Percentiles rank a stretch among this genome's conserved stretches.
Conservation (phyloP, 768 basidiomycete genomes). For the Boletus speciosus region DNA sequence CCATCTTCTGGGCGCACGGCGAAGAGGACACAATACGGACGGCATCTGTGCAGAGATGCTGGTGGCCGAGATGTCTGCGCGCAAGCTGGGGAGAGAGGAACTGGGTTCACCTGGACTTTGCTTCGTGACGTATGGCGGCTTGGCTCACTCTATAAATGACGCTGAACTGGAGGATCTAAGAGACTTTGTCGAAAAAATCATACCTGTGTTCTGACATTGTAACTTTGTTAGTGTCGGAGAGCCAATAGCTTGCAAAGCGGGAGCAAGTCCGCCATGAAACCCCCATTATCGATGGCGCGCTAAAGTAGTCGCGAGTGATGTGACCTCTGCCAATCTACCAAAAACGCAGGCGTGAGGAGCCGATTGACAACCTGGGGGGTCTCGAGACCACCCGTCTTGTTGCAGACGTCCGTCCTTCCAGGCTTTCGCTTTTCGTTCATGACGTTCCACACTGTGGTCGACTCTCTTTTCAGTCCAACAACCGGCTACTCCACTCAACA, state of each 20-base stretch:
- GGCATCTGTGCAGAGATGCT: neutral
- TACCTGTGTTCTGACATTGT: neutral
- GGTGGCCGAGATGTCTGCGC: neutral
- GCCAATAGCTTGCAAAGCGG: neutral
- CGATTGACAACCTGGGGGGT: constrained; percentile 22
- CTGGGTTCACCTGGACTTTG: constrained; percentile 4
- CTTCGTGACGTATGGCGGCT: neutral
- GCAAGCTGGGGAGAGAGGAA: neutral
- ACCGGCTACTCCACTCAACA: neutral
- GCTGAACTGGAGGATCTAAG: neutral
- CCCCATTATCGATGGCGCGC: neutral
- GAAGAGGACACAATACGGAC: constrained; percentile 1
- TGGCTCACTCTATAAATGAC: neutral
- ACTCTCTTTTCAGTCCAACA: neutral
- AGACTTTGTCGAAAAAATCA: neutral
- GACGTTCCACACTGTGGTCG: neutral
- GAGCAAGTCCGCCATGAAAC: neutral
- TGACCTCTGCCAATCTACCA: neutral
- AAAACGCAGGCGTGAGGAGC: constrained; percentile 2
- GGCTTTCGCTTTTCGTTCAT: neutral
- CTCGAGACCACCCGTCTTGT: constrained; percentile 22
- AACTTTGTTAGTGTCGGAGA: neutral
- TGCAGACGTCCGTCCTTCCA: neutral
- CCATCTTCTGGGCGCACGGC: neutral
- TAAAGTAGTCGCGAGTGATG: neutral